These are phyloP conservation scores for Penicillium tannophilum DNA, from an alignment of 495 filamentous ascomycete genomes.

Conservation along the genomic window DNA sequence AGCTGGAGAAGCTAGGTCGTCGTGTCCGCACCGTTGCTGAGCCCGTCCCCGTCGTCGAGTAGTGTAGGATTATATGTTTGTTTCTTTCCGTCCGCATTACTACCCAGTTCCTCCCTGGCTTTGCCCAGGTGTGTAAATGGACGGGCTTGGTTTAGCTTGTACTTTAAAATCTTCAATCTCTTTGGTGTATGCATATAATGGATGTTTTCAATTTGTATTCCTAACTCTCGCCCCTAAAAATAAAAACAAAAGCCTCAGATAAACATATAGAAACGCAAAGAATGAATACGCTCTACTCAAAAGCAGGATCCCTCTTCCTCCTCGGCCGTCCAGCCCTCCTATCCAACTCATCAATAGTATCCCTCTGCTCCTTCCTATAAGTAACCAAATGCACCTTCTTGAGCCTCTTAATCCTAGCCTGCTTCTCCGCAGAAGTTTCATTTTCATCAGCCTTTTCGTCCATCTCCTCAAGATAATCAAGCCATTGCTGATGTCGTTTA, in stretches of 20 bases:
- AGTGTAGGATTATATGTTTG: slow-evolving; percentile 13
- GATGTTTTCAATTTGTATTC: slow-evolving; percentile 18
- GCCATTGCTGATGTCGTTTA: background rate
- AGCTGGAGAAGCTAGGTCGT: slow-evolving; percentile 70
- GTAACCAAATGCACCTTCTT: background rate
- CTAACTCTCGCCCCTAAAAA: background rate
- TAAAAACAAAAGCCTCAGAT: no score
- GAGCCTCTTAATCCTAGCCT: background rate
- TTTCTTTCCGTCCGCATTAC: slow-evolving; percentile 11
- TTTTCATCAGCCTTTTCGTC: background rate
- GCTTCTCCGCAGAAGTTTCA: background rate
- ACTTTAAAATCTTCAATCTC: slow-evolving; percentile 36
- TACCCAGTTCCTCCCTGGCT: background rate
- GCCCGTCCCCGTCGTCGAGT: slow-evolving; percentile 16
- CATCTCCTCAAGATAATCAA: background rate
- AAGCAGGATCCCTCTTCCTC: background rate
- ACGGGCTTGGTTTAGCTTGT: slow-evolving; percentile 23
- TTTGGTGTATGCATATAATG: slow-evolving; percentile 47
- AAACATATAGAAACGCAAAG: background rate
- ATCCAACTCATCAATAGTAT: background rate
- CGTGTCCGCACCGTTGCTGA: slow-evolving; percentile 44
- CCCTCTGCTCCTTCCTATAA: slow-evolving; percentile 1
- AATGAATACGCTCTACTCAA: background rate
- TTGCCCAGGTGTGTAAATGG: slow-evolving; percentile 26
- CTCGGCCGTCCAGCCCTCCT: background rate